Evolutionary conservation across 192 early-diverging fungal species (phyloP), one percentile per base, ranked within the genome.

Genomic region (Allomyces macrogynus): DNA sequence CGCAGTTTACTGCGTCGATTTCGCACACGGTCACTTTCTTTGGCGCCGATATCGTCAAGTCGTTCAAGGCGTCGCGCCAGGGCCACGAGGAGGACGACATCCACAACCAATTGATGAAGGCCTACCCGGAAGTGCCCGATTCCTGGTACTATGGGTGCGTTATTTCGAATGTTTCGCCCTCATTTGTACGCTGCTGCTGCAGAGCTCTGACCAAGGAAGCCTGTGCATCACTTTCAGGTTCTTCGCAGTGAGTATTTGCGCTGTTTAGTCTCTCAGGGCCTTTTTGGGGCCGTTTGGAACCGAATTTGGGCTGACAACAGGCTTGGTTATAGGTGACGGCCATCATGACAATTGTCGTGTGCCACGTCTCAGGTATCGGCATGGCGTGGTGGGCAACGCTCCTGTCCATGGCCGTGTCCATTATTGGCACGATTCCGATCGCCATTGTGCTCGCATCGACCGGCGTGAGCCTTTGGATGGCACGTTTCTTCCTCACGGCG

Each of bases 321-420:
- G 7, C 5, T 40, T 40, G 32, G 3, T 40, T 40, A 7, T 40
- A 73, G 43, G 32, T 40, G 32, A 40, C 32, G 32, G 32, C 32
- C 32, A 40, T 40, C 7, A 40, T 40, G 32, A 40, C 32, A 7
- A 40, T 40, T 22, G 69, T 76, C 54, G 74, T 76, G 26, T 75
- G 78, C 65, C 70, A 78, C 67, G 57, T 61, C 18, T 83, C 78
- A 63, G 77, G 77, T 11, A 79, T 84, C 22, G 72, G 71, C 14
- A 78, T 91, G 63, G 86, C 88, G 16, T 88, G 85, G 86, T 91
- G 87, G 83, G 89, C 79, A 71, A 71, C 86, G 23, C 63, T 88
- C n/a, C 70, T 88, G 57, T 74, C 82, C 32, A 70, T 85, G 42
- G 71, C 70, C 4, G 71, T 88, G 23, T 73, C 84, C 22, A 63